These are phyloP conservation scores for Lentinus polychrous DNA, from an alignment of 1,284 basidiomycete species.

Conservation along the genomic window DNA sequence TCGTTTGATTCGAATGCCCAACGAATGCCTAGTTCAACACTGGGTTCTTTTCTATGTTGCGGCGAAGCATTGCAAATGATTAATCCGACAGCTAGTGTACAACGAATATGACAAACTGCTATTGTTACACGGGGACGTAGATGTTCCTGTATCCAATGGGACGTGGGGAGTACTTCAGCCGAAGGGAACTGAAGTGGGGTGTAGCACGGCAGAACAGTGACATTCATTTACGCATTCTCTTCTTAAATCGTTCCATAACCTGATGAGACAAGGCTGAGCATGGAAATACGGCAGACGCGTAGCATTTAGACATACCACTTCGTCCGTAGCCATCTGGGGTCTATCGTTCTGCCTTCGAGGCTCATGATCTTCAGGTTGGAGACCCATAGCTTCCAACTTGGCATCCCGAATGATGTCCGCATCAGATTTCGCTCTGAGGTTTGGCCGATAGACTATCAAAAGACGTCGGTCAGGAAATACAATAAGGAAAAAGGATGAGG, in stretches of 20 bases:
- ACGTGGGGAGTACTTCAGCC: background rate
- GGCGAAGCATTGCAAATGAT: background rate
- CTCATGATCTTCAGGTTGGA: slow-evolving; percentile 48
- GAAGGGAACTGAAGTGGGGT: no score
- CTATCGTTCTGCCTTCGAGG: slow-evolving; percentile 47
- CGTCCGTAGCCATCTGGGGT: slow-evolving; percentile 84
- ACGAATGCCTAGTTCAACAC: no score
- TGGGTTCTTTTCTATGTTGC: background rate
- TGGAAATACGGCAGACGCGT: background rate
- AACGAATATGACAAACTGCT: background rate
- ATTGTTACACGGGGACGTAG: background rate
- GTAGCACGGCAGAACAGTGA: no score
- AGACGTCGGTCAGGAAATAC: no score
- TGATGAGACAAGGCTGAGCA: slow-evolving; percentile 25
- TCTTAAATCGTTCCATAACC: slow-evolving; percentile 87
- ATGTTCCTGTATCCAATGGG: background rate
- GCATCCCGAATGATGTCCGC: slow-evolving; percentile 82
- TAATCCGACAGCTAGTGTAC: background rate
- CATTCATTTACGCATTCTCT: slow-evolving; percentile 74
- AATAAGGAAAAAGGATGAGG: background rate
- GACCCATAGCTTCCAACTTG: slow-evolving; percentile 74
- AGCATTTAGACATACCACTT: slow-evolving; percentile 46
- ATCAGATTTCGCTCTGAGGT: slow-evolving; percentile 74
- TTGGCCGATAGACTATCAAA: slow-evolving; percentile 77
- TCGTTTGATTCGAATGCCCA: no score